Evolutionary conservation across 805 yeast species (phyloP).

Genomic region (Saccharomycopsis fibuligera): DNA sequence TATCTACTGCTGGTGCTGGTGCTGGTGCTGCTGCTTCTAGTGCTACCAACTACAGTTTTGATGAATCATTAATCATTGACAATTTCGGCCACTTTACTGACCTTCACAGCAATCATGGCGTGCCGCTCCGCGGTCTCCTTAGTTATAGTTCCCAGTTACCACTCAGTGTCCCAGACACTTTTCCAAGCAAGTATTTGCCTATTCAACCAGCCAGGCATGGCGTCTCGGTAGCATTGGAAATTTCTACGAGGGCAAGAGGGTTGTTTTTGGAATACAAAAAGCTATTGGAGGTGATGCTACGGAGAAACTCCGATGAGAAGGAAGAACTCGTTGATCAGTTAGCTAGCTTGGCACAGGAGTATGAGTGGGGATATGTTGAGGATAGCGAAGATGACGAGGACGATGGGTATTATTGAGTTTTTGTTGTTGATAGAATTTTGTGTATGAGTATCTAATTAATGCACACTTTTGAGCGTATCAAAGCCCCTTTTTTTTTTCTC

Average conservation of each 20-base stretch:
- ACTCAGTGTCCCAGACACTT: conserved; percentile 9
- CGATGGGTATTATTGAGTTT: no score
- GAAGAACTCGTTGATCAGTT: conserved; percentile 48
- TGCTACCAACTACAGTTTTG: conserved; percentile 4
- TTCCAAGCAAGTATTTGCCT: conserved; percentile 21
- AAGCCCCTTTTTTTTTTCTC: no score
- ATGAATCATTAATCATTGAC: conserved; percentile 12
- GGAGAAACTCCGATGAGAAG: conserved; percentile 17
- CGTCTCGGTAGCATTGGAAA: conserved; percentile 19
- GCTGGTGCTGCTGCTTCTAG: neutral
- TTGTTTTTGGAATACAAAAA: conserved; percentile 25
- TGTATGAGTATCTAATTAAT: no score
- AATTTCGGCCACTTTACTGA: conserved; percentile 16
- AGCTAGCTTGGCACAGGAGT: conserved; percentile 37
- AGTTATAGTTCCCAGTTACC: conserved; percentile 1
- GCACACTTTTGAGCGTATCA: no score
- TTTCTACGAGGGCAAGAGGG: conserved; percentile 26
- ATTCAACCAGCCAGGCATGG: conserved; percentile 22
- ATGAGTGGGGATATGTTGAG: conserved; percentile 46
- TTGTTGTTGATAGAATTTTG: no score
- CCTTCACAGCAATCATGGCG: conserved; percentile 3
- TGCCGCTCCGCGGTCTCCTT: conserved; percentile 3
- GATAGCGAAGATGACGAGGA: conserved; percentile 33
- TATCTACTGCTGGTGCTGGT: no score
- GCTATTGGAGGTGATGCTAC: conserved; percentile 20